A percentile compares a stretch with the other conserved stretches of the same genome.
phyloP scores from a whole-genome alignment of 1,284 basidiomycete genomes.

The Agaricales sp. region DNA sequence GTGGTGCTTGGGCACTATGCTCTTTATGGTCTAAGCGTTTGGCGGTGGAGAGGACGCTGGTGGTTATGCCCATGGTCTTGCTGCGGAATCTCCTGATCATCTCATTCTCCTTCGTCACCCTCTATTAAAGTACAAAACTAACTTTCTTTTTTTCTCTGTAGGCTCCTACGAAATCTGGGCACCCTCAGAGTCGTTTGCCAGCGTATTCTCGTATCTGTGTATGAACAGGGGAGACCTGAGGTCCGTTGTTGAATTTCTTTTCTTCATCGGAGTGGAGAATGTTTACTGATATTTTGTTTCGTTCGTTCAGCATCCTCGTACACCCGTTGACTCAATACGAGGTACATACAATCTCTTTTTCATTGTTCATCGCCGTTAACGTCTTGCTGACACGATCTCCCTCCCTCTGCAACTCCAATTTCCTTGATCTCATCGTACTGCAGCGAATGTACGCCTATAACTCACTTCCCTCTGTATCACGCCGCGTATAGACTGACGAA shows the following conservation, averaged over 20 bases:
- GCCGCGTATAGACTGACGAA: too few species aligned
- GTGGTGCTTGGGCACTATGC: too few species aligned
- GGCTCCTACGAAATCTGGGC: slow-evolving; percentile 75
- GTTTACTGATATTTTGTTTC: background rate
- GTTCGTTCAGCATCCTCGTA: slow-evolving; percentile 41
- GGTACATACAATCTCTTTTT: slow-evolving; percentile 26
- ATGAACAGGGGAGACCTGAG: slow-evolving; percentile 57
- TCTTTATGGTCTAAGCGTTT: too few species aligned
- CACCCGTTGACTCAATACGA: slow-evolving; percentile 62
- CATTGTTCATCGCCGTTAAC: background rate
- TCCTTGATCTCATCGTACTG: background rate
- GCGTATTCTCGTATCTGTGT: slow-evolving; percentile 65
- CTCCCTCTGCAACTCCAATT: slow-evolving; percentile 17
- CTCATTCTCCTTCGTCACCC: too few species aligned
- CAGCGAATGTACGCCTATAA: slow-evolving; percentile 7
- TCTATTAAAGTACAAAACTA: slow-evolving; percentile 1
- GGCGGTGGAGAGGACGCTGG: too few species aligned
- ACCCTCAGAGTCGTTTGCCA: slow-evolving; percentile 57
- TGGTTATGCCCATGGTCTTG: too few species aligned
- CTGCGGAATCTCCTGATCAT: too few species aligned
- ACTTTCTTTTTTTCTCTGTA: slow-evolving; percentile 17
- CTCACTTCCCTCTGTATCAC: too few species aligned
- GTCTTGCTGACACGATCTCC: background rate
- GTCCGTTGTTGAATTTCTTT: slow-evolving; percentile 21
- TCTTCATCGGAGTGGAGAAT: background rate